A percentile compares a stretch with the other conserved stretches of the same genome.
phyloP scores from a whole-genome alignment of 192 early-diverging fungal genomes.

The Coemansia sp. region DNA sequence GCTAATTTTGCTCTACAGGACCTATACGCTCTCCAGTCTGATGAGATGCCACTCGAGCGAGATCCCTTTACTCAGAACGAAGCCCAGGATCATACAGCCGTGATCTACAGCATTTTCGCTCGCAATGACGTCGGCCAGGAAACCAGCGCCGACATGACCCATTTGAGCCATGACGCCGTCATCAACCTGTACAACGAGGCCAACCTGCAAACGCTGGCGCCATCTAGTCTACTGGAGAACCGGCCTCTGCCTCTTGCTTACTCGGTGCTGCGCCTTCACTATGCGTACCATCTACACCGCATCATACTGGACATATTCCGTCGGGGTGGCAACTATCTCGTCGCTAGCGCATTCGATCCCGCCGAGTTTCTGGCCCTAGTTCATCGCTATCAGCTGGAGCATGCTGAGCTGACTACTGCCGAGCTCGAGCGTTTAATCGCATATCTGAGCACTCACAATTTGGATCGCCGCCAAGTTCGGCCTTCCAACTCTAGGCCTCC shows the following conservation, averaged over 20 bases:
- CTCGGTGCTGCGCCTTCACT: conserved; percentile 35
- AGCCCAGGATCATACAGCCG: conserved; percentile 21
- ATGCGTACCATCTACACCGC: conserved; percentile 29
- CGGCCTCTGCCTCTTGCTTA: conserved; percentile 19
- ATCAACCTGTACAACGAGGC: conserved; percentile 18
- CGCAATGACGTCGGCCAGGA: not conserved
- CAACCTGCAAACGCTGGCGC: not conserved
- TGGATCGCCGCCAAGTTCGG: not conserved
- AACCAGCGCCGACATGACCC: not conserved
- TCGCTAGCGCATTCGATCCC: conserved; percentile 23
- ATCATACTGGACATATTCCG: conserved; percentile 40
- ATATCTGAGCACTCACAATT: conserved; percentile 1
- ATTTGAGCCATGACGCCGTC: conserved; percentile 17
- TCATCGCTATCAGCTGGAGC: conserved; percentile 7
- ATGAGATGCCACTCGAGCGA: conserved; percentile 1
- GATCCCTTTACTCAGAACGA: conserved; percentile 7
- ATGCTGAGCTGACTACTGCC: conserved; percentile 32
- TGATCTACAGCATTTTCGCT: conserved; percentile 17
- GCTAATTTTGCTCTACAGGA: conserved; percentile 1
- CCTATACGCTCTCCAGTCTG: conserved; percentile 8
- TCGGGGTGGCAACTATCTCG: conserved; percentile 30
- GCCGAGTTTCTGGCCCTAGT: conserved; percentile 13
- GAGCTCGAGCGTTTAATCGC: conserved; percentile 19
- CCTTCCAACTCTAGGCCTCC: not conserved
- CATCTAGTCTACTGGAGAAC: not conserved